These are phyloP conservation scores for Pseudocercospora vitis DNA, from an alignment of 2,329 filamentous ascomycete genomes.

Conservation along the genomic window DNA sequence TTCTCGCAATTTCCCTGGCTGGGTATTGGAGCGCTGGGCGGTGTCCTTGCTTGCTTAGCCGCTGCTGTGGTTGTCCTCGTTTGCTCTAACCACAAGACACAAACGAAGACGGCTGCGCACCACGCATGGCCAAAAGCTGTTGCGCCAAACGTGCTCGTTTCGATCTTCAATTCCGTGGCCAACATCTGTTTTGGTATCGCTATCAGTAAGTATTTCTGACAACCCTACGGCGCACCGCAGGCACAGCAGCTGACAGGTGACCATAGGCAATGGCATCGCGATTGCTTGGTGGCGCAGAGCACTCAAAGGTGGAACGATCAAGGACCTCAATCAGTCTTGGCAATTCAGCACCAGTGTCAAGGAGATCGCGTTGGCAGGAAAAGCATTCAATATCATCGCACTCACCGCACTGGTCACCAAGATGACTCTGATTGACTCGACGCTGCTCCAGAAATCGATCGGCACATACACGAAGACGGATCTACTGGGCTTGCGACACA, in stretches of 20 bases:
- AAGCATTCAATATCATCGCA: conserved; percentile 31
- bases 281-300: conserved; percentile 31
- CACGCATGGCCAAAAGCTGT: conserved; percentile 13
- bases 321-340: conserved; percentile 29
- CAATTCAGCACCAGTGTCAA: conserved; percentile 26
- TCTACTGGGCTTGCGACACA: neutral
- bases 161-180: conserved; percentile 21
- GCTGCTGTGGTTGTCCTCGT: conserved; percentile 5
- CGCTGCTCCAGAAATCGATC: conserved; percentile 22
- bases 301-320: conserved; percentile 27
- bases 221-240: neutral
- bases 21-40: neutral
- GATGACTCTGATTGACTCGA: conserved; percentile 28
- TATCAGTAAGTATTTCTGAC: conserved; percentile 17
- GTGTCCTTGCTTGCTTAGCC: conserved; percentile 1
- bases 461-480: conserved; percentile 3
- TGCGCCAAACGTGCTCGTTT: conserved; percentile 24
- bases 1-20: conserved; percentile 11
- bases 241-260: neutral
- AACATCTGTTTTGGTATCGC: conserved; percentile 26
- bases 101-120: neutral
- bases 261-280: conserved; percentile 24
- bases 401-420: conserved; percentile 29
- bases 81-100: conserved; percentile 5
- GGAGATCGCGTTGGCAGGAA: conserved; percentile 21